Evolutionary conservation across 208 protist genomes (phyloP).

Genomic region (Crithidia acanthocephali): DNA sequence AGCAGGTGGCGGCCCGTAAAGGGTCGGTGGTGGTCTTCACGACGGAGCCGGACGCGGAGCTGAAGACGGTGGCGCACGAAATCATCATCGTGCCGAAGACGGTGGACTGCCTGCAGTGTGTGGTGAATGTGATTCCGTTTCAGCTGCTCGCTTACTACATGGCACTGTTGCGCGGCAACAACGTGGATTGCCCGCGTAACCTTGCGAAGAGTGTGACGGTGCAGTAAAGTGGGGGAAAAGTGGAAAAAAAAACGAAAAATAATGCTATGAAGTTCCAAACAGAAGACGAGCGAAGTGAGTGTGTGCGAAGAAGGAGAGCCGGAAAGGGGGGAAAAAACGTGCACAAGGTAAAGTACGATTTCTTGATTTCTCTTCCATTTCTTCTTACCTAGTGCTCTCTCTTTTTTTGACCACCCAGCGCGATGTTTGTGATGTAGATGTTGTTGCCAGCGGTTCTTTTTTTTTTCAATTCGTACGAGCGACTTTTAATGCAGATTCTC

Average conservation of each 20-base stretch:
- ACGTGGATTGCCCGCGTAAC: slow-evolving; percentile 96
- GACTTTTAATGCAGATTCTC: no score
- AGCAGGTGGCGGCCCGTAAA: slow-evolving; percentile 90
- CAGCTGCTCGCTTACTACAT: slow-evolving; percentile 98
- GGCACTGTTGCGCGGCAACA: slow-evolving; percentile 87
- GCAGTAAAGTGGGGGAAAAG: no score
- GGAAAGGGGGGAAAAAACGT: background rate
- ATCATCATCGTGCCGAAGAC: slow-evolving; percentile 80
- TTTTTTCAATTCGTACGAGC: no score
- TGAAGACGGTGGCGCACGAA: slow-evolving; percentile 34
- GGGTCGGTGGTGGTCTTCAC: slow-evolving; percentile 84
- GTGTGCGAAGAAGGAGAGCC: background rate
- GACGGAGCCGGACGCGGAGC: slow-evolving; percentile 53
- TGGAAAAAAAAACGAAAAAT: no score
- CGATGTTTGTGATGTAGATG: no score
- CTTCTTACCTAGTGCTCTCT: background rate
- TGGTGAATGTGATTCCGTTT: slow-evolving; percentile 96
- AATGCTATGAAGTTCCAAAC: background rate
- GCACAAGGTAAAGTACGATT: no score
- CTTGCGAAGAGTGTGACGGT: slow-evolving; percentile 98
- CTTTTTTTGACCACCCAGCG: no score
- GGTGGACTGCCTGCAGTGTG: slow-evolving; percentile 86
- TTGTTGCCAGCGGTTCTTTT: no score
- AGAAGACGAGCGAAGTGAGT: background rate
- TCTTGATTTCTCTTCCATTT: slow-evolving; percentile 5